Conservation (phyloP, 2,329 filamentous ascomycete genomes). For the Diaporthe citrichinensis region DNA sequence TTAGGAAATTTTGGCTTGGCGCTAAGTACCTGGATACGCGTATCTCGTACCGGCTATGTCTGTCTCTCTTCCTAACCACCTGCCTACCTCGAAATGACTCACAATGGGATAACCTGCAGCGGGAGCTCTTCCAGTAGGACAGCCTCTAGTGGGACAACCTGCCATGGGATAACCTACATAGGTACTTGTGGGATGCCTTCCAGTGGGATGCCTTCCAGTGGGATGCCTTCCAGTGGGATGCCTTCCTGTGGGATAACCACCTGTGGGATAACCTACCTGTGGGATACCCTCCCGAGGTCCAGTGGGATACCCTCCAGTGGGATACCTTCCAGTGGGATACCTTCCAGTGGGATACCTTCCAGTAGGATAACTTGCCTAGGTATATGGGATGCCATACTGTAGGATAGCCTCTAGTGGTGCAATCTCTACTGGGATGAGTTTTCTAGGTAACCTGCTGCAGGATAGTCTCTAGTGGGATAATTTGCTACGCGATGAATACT, state of each 20-base stretch:
- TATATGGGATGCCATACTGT: not conserved
- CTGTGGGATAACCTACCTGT: not conserved
- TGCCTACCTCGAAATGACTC: not conserved
- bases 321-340: no score
- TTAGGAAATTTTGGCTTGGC: conserved; percentile 8
- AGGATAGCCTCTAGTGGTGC: not conserved
- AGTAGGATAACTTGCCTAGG: not conserved
- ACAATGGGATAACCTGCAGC: not conserved
- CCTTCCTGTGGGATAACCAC: not conserved
- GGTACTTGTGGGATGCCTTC: not conserved
- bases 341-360: no score
- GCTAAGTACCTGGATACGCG: not conserved
- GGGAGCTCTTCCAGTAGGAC: not conserved
- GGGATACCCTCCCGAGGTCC: not conserved
- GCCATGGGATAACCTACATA: not conserved
- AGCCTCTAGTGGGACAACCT: not conserved
- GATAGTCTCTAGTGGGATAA: not conserved
- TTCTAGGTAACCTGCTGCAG: not conserved
- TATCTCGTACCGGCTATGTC: not conserved
- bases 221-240: not conserved
- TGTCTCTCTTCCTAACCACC: not conserved
- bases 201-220: not conserved
- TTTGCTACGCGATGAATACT: not conserved
- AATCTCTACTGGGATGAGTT: not conserved
- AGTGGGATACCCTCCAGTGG: not conserved